phyloP scores from a whole-genome alignment of 371 early-diverging fungal species.

The Mortierella sp. region DNA sequence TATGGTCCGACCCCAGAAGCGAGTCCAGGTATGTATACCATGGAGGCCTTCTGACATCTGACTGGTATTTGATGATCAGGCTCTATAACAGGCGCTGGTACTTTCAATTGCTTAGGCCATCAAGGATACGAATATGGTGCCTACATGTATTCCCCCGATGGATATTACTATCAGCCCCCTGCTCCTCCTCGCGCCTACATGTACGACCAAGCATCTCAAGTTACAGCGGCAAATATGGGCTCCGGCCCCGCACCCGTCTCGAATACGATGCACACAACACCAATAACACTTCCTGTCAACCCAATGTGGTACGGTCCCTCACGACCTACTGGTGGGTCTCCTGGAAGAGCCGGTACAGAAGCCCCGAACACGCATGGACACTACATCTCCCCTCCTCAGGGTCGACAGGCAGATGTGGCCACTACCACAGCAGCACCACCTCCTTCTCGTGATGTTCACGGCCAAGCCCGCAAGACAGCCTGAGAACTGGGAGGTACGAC shows the following conservation, averaged over 20 bases:
- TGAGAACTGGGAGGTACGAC: not conserved
- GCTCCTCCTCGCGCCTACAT: conserved; percentile 13
- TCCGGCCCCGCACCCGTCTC: not conserved
- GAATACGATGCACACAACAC: not conserved
- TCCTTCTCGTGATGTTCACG: not conserved
- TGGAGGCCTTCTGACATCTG: not conserved
- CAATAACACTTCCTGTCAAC: not conserved
- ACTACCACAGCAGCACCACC: not conserved
- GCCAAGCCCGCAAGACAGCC: conserved; percentile 1
- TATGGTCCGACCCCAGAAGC: not conserved
- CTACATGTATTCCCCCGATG: conserved; percentile 15
- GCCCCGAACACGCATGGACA: not conserved
- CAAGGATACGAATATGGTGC: conserved; percentile 11
- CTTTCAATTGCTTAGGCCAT: not conserved
- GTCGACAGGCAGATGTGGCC: not conserved
- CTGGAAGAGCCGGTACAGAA: not conserved
- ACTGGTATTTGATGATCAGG: not conserved
- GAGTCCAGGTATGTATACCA: not conserved
- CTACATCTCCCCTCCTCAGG: not conserved
- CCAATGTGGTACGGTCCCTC: conserved; percentile 8
- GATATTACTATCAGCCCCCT: conserved; percentile 16
- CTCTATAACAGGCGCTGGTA: too few relatives aligned
- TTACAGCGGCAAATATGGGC: not conserved
- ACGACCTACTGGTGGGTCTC: not conserved
- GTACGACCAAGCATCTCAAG: conserved; percentile 15